Evolutionary conservation across 176 grass and related monocot genomes (phyloP), one percentile per base, ranked within the genome.

Genomic region (Saccharum officinarum): DNA sequence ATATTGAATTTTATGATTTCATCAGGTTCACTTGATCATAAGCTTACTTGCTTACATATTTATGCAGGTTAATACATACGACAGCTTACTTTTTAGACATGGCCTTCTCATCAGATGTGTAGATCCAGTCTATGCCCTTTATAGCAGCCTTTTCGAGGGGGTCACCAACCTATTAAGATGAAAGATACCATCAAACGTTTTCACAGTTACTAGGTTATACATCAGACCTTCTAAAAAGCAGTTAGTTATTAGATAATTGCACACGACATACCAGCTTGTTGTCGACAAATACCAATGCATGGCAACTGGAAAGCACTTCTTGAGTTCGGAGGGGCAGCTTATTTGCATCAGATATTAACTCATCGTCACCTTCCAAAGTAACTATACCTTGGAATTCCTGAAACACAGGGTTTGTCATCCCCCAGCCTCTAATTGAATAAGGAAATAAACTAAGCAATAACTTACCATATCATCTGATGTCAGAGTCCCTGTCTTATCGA

Each of bases 361-460:
- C 82, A 73, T 80, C 90, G 16, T 87, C 73, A 50, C 85, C 84
- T 91, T 91, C 91, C 83, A 96, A 91, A 62, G 84, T 92, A 85
- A 94, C 97, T 71, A 99, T 91, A 86, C 97, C 97, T 96, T 99
- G 97, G 67, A 99, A 99, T 75, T 99, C 97, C 97, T 96, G 90
- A 91, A 99, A 88, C 60, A 25, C 52, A 57, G 69, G 74, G 65
- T 63, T 37, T 66, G 40, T 75, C 64, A 67, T 74, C 47, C 75
- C 15, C 23, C 7, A 30, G 75, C 67, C 22, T 46, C 70, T 47
- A 7, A 60, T 69, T 38, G 61, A 12, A 67, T 47, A 74, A 76
- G 12, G 1, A 68, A 68, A 75, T 45, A 11, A 67, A 59, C 26
- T 45, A 62, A 66, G 69, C 81, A 69, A 67, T 64, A 49, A 22